These are phyloP conservation scores for Bacterosira constricta DNA, from an alignment of 108 stramenopile species.

Conservation along the genomic window DNA sequence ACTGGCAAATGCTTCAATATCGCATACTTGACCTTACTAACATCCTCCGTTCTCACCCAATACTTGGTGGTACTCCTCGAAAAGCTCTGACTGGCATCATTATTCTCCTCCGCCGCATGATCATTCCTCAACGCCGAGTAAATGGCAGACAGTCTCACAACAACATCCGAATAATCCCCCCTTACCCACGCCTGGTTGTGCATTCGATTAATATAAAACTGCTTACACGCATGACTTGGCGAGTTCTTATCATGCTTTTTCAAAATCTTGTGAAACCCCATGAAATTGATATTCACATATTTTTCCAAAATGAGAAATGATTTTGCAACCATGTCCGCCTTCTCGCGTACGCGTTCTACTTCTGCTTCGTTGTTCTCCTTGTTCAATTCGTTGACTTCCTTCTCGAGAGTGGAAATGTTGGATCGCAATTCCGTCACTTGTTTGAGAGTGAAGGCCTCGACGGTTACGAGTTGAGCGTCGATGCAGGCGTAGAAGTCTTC, in stretches of 20 bases:
- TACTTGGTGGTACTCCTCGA: conserved; percentile 94
- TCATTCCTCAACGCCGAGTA: conserved; percentile 82
- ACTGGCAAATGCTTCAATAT: conserved; percentile 94
- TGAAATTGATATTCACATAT: conserved; percentile 97
- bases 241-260: conserved; percentile 97
- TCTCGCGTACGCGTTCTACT: conserved; percentile 30
- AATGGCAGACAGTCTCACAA: conserved; percentile 86
- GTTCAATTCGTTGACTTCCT: conserved; percentile 23
- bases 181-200: conserved; percentile 97
- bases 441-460: conserved; percentile 85
- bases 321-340: conserved; percentile 70
- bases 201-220: conserved; percentile 92
- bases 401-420: conserved; percentile 54
- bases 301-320: conserved; percentile 91
- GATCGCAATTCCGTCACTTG: conserved; percentile 73
- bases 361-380: conserved; percentile 32
- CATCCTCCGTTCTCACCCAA: conserved; percentile 97
- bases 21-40: conserved; percentile 91
- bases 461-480: conserved; percentile 87
- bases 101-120: conserved; percentile 77
- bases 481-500: conserved; percentile 85
- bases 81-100: conserved; percentile 82
- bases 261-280: conserved; percentile 97
- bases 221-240: conserved; percentile 84
- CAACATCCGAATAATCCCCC: conserved; percentile 93